Evolutionary conservation across 2,329 filamentous ascomycete genomes (phyloP), one percentile per base, ranked within the genome.

Genomic region (Fusarium sp.): DNA sequence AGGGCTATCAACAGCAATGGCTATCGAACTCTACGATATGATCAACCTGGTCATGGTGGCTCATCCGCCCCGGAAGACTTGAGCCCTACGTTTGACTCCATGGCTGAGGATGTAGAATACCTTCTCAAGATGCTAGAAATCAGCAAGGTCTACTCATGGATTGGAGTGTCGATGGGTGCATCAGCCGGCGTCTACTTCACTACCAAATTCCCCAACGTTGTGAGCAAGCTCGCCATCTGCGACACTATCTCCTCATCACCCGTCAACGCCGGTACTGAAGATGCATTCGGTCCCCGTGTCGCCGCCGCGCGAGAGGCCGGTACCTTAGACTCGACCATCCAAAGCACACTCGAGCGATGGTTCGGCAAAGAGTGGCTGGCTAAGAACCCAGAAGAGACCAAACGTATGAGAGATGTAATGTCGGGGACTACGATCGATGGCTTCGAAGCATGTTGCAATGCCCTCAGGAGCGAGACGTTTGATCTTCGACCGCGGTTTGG

Each of bases 121-220:
- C 75, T 83, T 6, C 68, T 83, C 2, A 45, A 63, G 2, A 62
- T 75, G 17, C 73, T 81, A 5, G 65, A 66, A 8, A 74, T 82
- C 32, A 45, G 61, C 7, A 73, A 65, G 20, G 57, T 81, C 7
- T 72, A 80, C 54, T 76, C 78, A 4, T 83, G 81, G 81, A 72
- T 83, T 9, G 81, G 81, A 3, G 80, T 83, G 1, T 83, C 81
- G 13, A 82, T 83, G 79, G 82, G 82, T 22, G 82, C 78, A 9
- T 75, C 79, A 1, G 78, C 75, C 1, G 79, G 79, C 20, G 68
- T 82, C 48, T 76, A 76, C 56, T 83, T 82, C 63, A 75, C 75
- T 2, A 73, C 75, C 6, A 75, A 73, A 54, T 79, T 81, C 58
- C 80, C 80, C 6, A 76, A 75, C 33, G 47, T 81, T 5, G 73